Evolutionary conservation across 2,329 filamentous ascomycete species (phyloP), one percentile per base, ranked within the genome.

Genomic region (Fusarium paranaense): DNA sequence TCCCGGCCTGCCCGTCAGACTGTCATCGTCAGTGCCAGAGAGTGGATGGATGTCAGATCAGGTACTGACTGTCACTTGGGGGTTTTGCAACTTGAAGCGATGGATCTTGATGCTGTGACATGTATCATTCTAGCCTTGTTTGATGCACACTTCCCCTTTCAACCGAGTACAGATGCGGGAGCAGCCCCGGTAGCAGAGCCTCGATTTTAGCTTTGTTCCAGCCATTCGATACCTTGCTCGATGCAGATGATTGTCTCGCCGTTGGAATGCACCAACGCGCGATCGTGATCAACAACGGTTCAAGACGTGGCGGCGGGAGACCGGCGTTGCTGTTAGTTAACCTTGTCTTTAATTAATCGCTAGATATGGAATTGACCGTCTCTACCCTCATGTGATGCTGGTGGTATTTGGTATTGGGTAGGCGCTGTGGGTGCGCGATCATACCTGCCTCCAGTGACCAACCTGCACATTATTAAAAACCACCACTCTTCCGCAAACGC

Each of bases 161-260:
- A 47, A 61, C 33, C 58, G 32, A 33, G 30, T 33, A 40, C 33
- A 22, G 27, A 35, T 61, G 58, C 35, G 35, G 27, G 27, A 57
- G 30, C 57, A 67, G 70, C 61, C 66, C 66, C 70, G 52, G 61
- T 18, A 61, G 58, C 61, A 73, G 70, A 72, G 70, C 70, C 70
- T 73, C 66, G 37, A 52, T 40, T 38, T 68, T 56, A 45, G 52
- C 61, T 63, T 47, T 61, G 58, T 32, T 33, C 27, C 32, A n/a
- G 56, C 60, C 56, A 60, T 64, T 61, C 35, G 61, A 57, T 38
- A 25, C 22, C 25, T 50, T 22, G 37, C 32, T 18, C 16, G 22
- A 54, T 59, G 47, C 59, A 66, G 66, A 54, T 14, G 47, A 9
- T 38, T 71, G 47, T 73, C 58, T 38, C 47, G 47, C 30, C 54